Conservation (phyloP, 2,329 filamentous ascomycete genomes). For the Saccharata proteae region DNA sequence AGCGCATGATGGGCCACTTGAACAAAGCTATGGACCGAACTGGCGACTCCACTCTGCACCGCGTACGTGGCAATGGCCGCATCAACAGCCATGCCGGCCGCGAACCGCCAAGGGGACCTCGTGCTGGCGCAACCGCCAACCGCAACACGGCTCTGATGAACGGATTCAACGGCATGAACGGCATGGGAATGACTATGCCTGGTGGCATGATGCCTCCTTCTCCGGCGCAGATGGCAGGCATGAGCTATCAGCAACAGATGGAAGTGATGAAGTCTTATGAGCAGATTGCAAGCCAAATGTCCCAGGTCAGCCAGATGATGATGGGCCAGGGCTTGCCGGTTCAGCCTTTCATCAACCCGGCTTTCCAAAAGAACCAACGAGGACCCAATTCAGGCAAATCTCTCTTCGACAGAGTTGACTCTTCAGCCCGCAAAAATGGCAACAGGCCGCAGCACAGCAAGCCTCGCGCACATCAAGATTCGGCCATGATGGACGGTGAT, state of each 20-base stretch:
- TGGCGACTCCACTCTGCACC: conserved; percentile 64
- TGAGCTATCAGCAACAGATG: conserved; percentile 3
- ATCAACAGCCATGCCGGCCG: conserved; percentile 64
- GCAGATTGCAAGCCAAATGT: conserved; percentile 3
- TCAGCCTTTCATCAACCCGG: conserved; percentile 41
- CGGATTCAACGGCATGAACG: conserved; percentile 18
- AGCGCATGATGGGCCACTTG: conserved; percentile 76
- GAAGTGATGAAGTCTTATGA: conserved; percentile 1
- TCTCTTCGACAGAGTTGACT: conserved; percentile 61
- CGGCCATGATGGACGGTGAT: conserved; percentile 21
- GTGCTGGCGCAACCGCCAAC: conserved; percentile 33
- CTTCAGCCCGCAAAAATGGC: conserved; percentile 15
- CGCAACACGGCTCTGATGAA: conserved; percentile 14
- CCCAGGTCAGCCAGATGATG: conserved; percentile 3
- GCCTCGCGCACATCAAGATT: conserved; percentile 27
- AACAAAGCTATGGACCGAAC: conserved; percentile 71
- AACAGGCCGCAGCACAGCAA: conserved; percentile 41
- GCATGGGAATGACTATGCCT: conserved; percentile 28
- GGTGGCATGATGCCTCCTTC: conserved; percentile 47
- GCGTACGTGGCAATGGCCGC: conserved; percentile 66
- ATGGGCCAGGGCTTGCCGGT: conserved; percentile 31
- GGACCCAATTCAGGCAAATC: conserved; percentile 40
- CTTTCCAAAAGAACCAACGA: conserved; percentile 28
- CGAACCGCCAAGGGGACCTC: conserved; percentile 59
- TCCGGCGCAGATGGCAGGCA: too few relatives aligned